A percentile compares a stretch with the other conserved stretches of the same genome.
These are phyloP conservation scores for Alternaria angustiovoidea DNA, from an alignment of 2,329 filamentous ascomycete species.

Conservation along the genomic window DNA sequence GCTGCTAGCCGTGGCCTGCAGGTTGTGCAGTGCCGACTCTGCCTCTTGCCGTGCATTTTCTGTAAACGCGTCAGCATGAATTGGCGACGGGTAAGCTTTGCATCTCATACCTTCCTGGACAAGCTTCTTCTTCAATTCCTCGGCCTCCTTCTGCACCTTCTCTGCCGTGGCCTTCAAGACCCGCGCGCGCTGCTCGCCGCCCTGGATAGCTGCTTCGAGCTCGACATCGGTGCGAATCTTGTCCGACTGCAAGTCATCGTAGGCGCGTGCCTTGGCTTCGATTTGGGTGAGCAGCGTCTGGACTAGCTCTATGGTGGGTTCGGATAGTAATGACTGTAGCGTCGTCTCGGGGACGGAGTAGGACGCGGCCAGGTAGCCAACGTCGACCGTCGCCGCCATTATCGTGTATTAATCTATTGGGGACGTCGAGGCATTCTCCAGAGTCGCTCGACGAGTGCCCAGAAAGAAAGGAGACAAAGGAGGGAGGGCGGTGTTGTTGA, in stretches of 20 bases:
- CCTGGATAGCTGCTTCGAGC: conserved; percentile 87
- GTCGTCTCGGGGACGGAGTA: conserved; percentile 72
- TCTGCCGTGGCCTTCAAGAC: conserved; percentile 82
- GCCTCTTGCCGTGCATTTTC: conserved; percentile 78
- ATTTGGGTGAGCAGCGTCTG: conserved; percentile 77
- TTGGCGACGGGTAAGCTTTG: not conserved
- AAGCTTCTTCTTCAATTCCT: conserved; percentile 81
- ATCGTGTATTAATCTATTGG: conserved; percentile 28
- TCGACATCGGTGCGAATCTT: conserved; percentile 92
- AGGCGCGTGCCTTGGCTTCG: conserved; percentile 79
- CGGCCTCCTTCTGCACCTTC: conserved; percentile 82
- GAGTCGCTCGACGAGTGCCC: not conserved
- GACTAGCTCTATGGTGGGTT: conserved; percentile 81
- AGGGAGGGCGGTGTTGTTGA: conserved; percentile 24
- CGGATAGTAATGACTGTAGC: conserved; percentile 67
- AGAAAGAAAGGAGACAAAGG: conserved; percentile 34
- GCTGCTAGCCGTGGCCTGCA: conserved; percentile 76
- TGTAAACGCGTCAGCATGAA: conserved; percentile 49
- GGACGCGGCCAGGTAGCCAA: conserved; percentile 76
- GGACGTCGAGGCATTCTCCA: conserved; percentile 34
- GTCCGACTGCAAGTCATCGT: conserved; percentile 81
- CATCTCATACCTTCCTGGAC: conserved; percentile 75
- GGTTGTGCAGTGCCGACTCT: conserved; percentile 80
- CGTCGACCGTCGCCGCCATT: conserved; percentile 72
- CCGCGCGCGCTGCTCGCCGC: conserved; percentile 82